A percentile compares a stretch with the other conserved stretches of the same genome.
Conservation (phyloP, 2,329 filamentous ascomycete genomes). For the Zalaria obscura region DNA sequence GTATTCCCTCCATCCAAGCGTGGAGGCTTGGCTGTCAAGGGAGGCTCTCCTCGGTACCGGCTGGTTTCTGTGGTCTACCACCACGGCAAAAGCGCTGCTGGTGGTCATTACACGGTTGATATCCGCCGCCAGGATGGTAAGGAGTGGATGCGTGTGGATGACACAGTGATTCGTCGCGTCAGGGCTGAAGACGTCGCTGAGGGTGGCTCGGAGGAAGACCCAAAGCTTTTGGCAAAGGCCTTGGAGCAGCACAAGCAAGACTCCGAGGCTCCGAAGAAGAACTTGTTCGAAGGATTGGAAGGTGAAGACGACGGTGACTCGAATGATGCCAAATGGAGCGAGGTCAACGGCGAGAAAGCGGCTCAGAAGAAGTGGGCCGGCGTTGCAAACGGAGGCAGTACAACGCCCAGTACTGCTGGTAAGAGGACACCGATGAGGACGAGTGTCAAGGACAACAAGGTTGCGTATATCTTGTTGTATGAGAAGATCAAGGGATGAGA, state of each 20-base stretch:
- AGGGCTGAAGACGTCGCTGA: slow-evolving; percentile 80
- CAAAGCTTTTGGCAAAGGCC: slow-evolving; percentile 49
- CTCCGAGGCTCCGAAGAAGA: slow-evolving; percentile 36
- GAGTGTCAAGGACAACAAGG: slow-evolving; percentile 77
- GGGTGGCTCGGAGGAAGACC: slow-evolving; percentile 67
- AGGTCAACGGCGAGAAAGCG: slow-evolving; percentile 51
- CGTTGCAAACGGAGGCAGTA: slow-evolving; percentile 34
- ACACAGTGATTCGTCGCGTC: slow-evolving; percentile 77
- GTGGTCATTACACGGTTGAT: slow-evolving; percentile 96
- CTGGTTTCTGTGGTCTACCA: slow-evolving; percentile 90
- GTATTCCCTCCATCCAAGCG: slow-evolving; percentile 67
- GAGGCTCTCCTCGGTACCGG: slow-evolving; percentile 66
- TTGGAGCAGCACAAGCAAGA: slow-evolving; percentile 47
- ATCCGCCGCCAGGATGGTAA: slow-evolving; percentile 84
- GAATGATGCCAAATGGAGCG: slow-evolving; percentile 58
- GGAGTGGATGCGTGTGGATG: slow-evolving; percentile 93
- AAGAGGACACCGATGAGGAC: slow-evolving; percentile 35
- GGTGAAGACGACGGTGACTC: slow-evolving; percentile 56
- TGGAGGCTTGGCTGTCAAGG: slow-evolving; percentile 48
- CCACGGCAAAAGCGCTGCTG: slow-evolving; percentile 90
- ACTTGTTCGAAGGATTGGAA: slow-evolving; percentile 57
- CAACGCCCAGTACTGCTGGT: slow-evolving; percentile 36
- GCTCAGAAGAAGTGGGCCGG: slow-evolving; percentile 45
- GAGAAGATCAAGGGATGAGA: slow-evolving; percentile 44
- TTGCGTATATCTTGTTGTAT: slow-evolving; percentile 94